A percentile compares a stretch with the other conserved stretches of the same genome.
Conservation (phyloP, 208 protist genomes). For the Leishmania arabica region DNA sequence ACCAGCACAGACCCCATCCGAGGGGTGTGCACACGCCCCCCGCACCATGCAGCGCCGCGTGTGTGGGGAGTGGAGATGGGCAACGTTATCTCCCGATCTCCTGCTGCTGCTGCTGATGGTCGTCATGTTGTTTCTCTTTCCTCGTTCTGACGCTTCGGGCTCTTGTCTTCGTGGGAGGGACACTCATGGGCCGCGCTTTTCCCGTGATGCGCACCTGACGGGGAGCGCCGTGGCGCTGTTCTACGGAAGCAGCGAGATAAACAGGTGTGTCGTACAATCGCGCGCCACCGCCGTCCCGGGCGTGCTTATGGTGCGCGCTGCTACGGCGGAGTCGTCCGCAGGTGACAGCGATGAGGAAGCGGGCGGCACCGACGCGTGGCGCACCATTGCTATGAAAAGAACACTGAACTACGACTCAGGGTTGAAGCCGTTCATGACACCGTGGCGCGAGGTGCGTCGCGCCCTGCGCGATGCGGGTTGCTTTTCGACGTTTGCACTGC, state of each 20-base stretch:
- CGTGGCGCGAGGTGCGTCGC: constrained; percentile 20
- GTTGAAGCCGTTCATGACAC: constrained; percentile 22
- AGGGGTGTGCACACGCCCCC: not conserved
- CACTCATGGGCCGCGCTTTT: not conserved
- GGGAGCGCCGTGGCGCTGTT: not conserved
- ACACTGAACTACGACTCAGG: constrained; percentile 19
- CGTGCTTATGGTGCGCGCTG: constrained; percentile 10
- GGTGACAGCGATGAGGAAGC: not conserved
- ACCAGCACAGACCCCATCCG: not conserved
- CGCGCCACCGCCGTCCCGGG: not conserved
- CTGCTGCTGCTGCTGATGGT: not conserved
- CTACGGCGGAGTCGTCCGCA: not conserved
- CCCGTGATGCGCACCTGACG: not conserved
- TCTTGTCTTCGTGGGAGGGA: constrained; percentile 1
- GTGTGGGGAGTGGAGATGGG: not conserved
- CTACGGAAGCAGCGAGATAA: not conserved
- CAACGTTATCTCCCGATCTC: not conserved
- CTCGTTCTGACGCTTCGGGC: not conserved
- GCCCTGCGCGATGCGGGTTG: constrained; percentile 21
- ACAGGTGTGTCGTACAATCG: not conserved
- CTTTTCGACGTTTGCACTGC: constrained; percentile 25
- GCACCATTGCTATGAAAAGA: not conserved
- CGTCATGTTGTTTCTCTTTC: not conserved
- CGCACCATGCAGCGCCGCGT: not conserved
- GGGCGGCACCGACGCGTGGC: not conserved